Evolutionary conservation across 2,329 filamentous ascomycete genomes (phyloP).

Genomic region (Geoglossum cookeanum): DNA sequence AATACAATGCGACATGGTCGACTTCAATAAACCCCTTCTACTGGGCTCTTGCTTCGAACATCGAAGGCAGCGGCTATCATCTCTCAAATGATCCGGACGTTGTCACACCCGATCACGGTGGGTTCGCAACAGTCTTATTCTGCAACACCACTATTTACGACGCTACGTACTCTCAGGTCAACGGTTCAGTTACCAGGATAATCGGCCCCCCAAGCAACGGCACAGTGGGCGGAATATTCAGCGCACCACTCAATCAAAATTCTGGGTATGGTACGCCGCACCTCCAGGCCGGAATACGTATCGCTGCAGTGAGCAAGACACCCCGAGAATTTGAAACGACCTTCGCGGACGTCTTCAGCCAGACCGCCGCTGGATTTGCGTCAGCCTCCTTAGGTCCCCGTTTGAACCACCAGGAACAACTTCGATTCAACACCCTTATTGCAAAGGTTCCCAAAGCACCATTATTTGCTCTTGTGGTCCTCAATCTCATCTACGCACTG

Average conservation of each 20-base stretch:
- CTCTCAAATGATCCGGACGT: conserved; percentile 5
- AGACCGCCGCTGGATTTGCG: neutral
- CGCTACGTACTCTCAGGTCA: conserved; percentile 9
- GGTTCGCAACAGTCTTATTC: conserved; percentile 8
- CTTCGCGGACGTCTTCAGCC: neutral
- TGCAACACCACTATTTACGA: conserved; percentile 13
- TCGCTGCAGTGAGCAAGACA: neutral
- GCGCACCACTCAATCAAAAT: neutral
- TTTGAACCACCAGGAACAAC: neutral
- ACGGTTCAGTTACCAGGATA: neutral
- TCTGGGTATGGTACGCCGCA: neutral
- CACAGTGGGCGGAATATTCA: neutral
- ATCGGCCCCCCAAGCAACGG: neutral
- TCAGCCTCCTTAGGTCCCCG: neutral
- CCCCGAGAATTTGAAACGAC: neutral
- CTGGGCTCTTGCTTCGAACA: conserved; percentile 4
- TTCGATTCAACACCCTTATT: neutral
- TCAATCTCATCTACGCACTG: neutral
- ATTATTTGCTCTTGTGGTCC: neutral
- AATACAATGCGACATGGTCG: neutral
- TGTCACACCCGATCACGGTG: conserved; percentile 4
- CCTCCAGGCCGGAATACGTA: neutral
- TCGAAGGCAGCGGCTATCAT: neutral
- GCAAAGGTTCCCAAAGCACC: neutral
- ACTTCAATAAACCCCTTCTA: conserved; percentile 6